A percentile compares a stretch with the other conserved stretches of the same genome.
Evolutionary conservation across 2,329 filamentous ascomycete species (phyloP).

Genomic region (Paraphoma sp.): DNA sequence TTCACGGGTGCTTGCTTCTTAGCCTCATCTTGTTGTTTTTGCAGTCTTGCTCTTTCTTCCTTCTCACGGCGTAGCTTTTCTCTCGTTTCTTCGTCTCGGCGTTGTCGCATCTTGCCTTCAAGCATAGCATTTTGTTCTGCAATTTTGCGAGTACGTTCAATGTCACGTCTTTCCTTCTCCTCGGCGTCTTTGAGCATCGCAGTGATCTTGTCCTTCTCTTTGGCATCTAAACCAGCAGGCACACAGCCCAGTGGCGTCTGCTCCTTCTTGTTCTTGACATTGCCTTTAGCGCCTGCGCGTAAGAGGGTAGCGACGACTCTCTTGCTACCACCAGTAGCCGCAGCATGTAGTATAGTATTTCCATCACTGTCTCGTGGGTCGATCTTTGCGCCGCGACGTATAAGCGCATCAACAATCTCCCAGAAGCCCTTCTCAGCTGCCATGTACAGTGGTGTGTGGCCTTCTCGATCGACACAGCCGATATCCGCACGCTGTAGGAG

Average conservation of each 20-base stretch:
- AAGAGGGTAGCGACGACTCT: conserved; percentile 21
- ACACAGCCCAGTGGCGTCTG: conserved; percentile 23
- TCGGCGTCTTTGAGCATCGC: conserved; percentile 27
- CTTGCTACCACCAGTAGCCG: conserved; percentile 21
- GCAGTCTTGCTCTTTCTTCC: not conserved
- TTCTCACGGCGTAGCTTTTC: conserved; percentile 1
- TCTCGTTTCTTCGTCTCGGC: conserved; percentile 11
- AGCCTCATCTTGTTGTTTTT: not conserved
- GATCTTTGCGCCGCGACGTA: conserved; percentile 25
- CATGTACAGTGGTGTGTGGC: conserved; percentile 29
- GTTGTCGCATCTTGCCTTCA: conserved; percentile 14
- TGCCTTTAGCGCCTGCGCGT: conserved; percentile 25
- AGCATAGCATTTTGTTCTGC: conserved; percentile 6
- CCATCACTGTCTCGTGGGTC: conserved; percentile 21
- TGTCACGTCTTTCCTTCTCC: conserved; percentile 16
- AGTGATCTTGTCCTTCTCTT: conserved; percentile 27
- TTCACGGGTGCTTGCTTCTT: not conserved
- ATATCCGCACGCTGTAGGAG: conserved; percentile 22
- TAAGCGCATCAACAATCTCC: conserved; percentile 27
- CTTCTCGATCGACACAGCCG: conserved; percentile 20
- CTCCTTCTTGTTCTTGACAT: conserved; percentile 19
- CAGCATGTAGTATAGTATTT: conserved; percentile 30
- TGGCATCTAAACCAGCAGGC: conserved; percentile 14
- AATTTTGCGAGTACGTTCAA: conserved; percentile 8
- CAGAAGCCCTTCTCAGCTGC: conserved; percentile 26